These are phyloP conservation scores for Trypanosoma lewisi DNA, from an alignment of 208 protist species.

Conservation along the genomic window DNA sequence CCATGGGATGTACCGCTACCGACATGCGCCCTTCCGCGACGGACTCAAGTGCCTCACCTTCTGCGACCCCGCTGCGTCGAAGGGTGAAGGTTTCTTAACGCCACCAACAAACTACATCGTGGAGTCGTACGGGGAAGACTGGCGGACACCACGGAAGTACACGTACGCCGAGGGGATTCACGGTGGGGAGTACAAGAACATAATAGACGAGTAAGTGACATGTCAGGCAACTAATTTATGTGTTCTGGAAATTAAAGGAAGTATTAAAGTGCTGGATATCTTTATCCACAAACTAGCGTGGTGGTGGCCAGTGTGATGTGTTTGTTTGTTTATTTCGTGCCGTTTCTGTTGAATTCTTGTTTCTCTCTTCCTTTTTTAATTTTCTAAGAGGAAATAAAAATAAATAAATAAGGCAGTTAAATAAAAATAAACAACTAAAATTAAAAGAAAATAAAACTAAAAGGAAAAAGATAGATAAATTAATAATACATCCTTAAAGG, in stretches of 20 bases:
- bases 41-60: conserved; percentile 37
- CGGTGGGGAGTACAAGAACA: conserved; percentile 76
- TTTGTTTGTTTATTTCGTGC: no score
- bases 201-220: conserved; percentile 57
- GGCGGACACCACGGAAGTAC: conserved; percentile 63
- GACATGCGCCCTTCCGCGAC: conserved; percentile 47
- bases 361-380: not conserved
- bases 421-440: not conserved
- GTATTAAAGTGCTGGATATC: not conserved
- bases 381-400: not conserved
- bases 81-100: conserved; percentile 38
- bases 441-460: not conserved
- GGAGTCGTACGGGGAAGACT: conserved; percentile 86
- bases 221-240: not conserved
- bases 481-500: not conserved
- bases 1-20: conserved; percentile 86
- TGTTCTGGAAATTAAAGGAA: conserved; percentile 4
- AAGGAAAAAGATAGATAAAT: not conserved
- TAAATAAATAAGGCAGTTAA: not conserved
- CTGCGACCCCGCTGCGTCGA: conserved; percentile 27
- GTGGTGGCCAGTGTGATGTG: no score
- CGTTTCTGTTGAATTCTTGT: not conserved
- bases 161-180: conserved; percentile 72
- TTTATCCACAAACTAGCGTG: not conserved
- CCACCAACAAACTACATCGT: conserved; percentile 63